phyloP scores from a whole-genome alignment of 768 basidiomycete genomes.

The Russula virescens region DNA sequence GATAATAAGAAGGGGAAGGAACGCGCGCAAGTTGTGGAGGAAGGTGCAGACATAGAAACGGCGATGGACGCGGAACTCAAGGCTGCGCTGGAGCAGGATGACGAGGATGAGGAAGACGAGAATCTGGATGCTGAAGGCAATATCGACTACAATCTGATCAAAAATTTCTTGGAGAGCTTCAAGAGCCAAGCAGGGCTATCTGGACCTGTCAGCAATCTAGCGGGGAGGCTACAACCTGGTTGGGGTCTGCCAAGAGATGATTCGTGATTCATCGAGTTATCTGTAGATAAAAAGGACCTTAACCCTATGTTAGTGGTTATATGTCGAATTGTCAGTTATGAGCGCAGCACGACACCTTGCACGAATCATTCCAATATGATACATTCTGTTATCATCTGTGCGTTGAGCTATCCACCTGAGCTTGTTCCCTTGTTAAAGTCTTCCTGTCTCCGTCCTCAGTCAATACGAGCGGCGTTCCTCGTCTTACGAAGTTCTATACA shows the following conservation, averaged over 20 bases:
- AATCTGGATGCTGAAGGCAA: conserved; percentile 40
- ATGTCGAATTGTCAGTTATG: background rate
- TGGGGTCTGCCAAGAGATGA: conserved; percentile 72
- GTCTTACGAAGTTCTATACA: conserved; percentile 86
- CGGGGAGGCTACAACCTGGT: conserved; percentile 72
- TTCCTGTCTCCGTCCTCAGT: conserved; percentile 42
- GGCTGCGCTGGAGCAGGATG: conserved; percentile 50
- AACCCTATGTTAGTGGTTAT: conserved; percentile 9
- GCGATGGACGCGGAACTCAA: conserved; percentile 88
- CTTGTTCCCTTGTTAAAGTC: background rate
- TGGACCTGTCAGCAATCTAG: conserved; percentile 88
- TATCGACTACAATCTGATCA: conserved; percentile 87
- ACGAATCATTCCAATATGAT: conserved; percentile 17
- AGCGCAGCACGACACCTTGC: too few species aligned
- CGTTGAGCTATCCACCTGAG: background rate
- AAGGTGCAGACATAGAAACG: conserved; percentile 66
- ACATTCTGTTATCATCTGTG: conserved; percentile 25
- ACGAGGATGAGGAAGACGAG: conserved; percentile 57
- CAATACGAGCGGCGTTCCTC: conserved; percentile 86
- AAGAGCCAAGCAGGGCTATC: conserved; percentile 84
- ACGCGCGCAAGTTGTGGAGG: conserved; percentile 36
- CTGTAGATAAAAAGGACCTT: conserved; percentile 1
- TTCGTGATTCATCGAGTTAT: background rate
- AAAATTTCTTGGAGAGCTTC: conserved; percentile 95
- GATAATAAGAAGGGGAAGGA: conserved; percentile 44